Base-by-base conservation (phyloP, 2,329 filamentous ascomycete species). In the Grosmannia serpens region DNA sequence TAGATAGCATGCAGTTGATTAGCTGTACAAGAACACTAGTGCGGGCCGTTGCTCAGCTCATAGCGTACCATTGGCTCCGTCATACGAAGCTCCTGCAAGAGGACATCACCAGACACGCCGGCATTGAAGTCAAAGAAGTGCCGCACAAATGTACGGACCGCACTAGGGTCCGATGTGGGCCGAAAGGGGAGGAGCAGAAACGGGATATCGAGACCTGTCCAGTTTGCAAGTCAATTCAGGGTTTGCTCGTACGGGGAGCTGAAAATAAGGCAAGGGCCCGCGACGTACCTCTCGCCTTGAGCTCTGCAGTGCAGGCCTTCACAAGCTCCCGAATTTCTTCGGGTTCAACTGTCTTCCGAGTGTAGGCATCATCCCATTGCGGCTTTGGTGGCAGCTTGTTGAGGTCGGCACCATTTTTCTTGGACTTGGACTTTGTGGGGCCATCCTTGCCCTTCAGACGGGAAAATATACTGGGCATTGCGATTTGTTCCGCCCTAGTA, bases 101-200 rank as follows among this genome's bases (percentile, higher is more conserved):
- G 78, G 53, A 75, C 74, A 62, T 91, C 86, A 51, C 91, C 91
- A 53, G 77, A 80, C 41, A 87, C 75, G 59, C 77, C 78, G 60
- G 86, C 73, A 75, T 79, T 70, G 59, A 83, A 78, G 68, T 87
- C 88, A 76, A 96, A 99, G 74, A 90, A 97, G 73, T 92, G 91
- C 68, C 90, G 86, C 66, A 99, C 81, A 67, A 97, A 97, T 26
- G 88, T 92, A 70, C 91, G 89, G 62, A 95, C 91, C 56, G 89
- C 89, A 71, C 89, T 94, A 50, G 92, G 87, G 70, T 99, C 91
- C 63, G 91, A 94, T 31, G 89, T 90, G 26, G 92, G 94, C 66
- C 94, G 87, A 74, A 96, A 99, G 15, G 94, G 94, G 4, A 99
- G 81, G 10, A 99, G 85, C 31, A 97, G 81, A 71, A 99, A 97